Base-by-base conservation (phyloP, 1,284 basidiomycete genomes). In the Hortiboletus rubellus region DNA sequence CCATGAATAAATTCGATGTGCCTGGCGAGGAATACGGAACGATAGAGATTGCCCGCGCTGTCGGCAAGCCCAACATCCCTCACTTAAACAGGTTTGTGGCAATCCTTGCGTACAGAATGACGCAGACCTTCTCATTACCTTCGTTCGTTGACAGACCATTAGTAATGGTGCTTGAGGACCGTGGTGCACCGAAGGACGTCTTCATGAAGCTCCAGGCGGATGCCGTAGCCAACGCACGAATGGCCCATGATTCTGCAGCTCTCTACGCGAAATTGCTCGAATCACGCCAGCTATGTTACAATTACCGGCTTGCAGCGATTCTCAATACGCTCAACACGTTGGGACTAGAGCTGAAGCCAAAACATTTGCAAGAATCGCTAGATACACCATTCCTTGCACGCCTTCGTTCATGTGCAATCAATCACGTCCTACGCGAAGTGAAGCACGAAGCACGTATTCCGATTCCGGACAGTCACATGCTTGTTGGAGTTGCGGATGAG, bases 401-500 rank as follows among this genome's bases (percentile, higher is more conserved):
- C 51, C 68, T 87, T 18, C 79, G 83, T 31, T 71, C 77, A 49
- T 84, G 85, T 33, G 79, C 83, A 2, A 80, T 84, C 66, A 81
- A 81, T 52, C 79, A 83, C 60, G 80, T 87, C 14, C 73, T 92
- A 18, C 77, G 87, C 14, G 83, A 82, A 48, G 83, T 92, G 66
- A 92, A 92, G 65, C 83, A 90, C 62, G 76, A 77, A 38, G 90
- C 89, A 0, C 77, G 88, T 24, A 88, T 92, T 38, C 81, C 79
- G 3, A 80, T 92, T n/a, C 83, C 83, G 1, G 74, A 85, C 2
- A 85, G 85, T 55, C 83, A 83, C 60, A 76, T 84, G 22, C 76
- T 92, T 5, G 87, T 91, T 18, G 91, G 91, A 4, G 79, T 92
- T n/a, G 86, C 87, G 7, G 90, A 91, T 65, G 90, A 91, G 72